phyloP scores from a whole-genome alignment of 2,329 filamentous ascomycete species.

The Coniochaeta ligniaria region DNA sequence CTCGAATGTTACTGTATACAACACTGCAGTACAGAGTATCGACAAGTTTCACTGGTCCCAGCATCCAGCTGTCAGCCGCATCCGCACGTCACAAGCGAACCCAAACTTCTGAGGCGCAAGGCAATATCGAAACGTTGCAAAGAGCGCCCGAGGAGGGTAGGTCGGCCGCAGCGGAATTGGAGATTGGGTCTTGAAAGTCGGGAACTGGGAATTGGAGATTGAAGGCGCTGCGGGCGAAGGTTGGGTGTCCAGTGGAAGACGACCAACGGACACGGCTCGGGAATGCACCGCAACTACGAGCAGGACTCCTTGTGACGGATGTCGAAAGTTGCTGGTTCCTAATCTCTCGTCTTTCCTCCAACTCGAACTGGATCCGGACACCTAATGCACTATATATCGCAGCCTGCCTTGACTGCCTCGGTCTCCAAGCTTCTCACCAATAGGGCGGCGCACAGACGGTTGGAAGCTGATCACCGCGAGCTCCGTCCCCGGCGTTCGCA shows the following conservation, averaged over 20 bases:
- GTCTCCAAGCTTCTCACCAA: background rate
- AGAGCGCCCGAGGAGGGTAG: background rate
- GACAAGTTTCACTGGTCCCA: background rate
- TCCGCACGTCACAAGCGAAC: background rate
- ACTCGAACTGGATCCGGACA: background rate
- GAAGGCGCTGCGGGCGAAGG: background rate
- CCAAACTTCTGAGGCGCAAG: background rate
- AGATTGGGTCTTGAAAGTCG: background rate
- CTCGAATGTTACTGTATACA: background rate
- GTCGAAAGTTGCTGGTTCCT: background rate
- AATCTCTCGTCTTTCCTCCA: background rate
- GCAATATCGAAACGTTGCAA: constrained; percentile 3
- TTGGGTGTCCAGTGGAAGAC: background rate
- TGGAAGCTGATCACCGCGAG: background rate
- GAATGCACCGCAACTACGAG: background rate
- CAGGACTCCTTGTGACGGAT: background rate
- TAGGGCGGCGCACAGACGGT: background rate
- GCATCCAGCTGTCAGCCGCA: constrained; percentile 1
- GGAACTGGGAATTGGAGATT: background rate
- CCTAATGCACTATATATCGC: constrained; percentile 1
- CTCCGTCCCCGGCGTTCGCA: background rate
- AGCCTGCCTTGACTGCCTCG: background rate
- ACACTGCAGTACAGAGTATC: background rate
- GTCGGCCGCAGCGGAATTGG: constrained; percentile 1
- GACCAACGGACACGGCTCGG: constrained; percentile 1